A percentile compares a stretch with the other conserved stretches of the same genome.
Conservation (phyloP, 202 grass and related monocot species). For the Cymbopogon flexuosus region DNA sequence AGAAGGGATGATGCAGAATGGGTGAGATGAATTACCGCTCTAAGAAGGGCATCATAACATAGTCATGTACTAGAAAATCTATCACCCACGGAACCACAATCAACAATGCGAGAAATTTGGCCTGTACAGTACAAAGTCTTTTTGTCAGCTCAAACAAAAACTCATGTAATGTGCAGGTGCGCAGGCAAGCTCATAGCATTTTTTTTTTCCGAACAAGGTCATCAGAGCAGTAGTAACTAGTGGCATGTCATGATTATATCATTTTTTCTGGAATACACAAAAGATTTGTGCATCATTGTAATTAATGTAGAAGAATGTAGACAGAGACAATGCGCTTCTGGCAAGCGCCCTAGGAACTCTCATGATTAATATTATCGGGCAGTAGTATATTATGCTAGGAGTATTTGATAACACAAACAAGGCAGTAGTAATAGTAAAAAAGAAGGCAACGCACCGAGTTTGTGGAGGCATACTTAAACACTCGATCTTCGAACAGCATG, state of each 20-base stretch:
- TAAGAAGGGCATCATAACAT: constrained; percentile 92
- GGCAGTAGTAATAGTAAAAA: not conserved
- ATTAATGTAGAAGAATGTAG: not conserved
- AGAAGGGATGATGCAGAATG: not conserved
- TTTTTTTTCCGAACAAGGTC: not conserved
- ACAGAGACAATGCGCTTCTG: not conserved
- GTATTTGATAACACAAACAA: not conserved
- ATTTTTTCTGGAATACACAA: not conserved
- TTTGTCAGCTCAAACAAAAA: not conserved
- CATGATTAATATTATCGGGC: not conserved
- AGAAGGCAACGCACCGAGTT: constrained; percentile 24
- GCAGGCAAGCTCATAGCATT: too few species aligned
- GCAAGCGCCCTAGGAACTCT: not conserved
- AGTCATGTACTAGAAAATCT: constrained; percentile 90
- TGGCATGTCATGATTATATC: not conserved
- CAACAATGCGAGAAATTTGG: constrained; percentile 81
- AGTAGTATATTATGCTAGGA: not conserved
- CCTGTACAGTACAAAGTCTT: constrained; percentile 41
- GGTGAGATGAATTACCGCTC: constrained; percentile 60
- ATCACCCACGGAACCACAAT: constrained; percentile 64
- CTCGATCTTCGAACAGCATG: constrained; percentile 82
- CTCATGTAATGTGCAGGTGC: not conserved
- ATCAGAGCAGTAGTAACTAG: not conserved
- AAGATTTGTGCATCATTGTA: not conserved
- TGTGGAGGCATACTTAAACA: constrained; percentile 69